Conservation (phyloP, 73 alveolate genomes). For the Paramecium sexaurelia region DNA sequence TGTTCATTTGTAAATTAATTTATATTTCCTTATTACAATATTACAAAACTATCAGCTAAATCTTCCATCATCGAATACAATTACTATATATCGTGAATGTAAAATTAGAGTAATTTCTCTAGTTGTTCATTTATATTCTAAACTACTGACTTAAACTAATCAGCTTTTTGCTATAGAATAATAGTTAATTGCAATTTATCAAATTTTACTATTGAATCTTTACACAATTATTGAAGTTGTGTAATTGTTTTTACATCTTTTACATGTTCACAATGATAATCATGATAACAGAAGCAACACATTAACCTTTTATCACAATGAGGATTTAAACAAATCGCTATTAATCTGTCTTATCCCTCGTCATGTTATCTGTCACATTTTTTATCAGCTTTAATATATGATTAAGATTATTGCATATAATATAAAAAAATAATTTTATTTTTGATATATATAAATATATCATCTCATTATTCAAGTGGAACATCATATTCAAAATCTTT, state of each 20-base stretch:
- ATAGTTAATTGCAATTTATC: not conserved
- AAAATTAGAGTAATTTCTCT: not conserved
- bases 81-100: not conserved
- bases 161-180: not conserved
- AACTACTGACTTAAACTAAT: not conserved
- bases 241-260: not conserved
- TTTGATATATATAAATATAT: not conserved
- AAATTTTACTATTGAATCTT: not conserved
- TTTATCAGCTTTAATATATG: not conserved
- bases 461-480: not conserved
- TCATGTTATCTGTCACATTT: constrained; percentile 2
- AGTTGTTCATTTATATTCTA: not conserved
- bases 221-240: not conserved
- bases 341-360: not conserved
- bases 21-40: not conserved
- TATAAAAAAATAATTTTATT: not conserved
- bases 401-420: not conserved
- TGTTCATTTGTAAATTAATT: not conserved
- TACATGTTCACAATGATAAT: constrained; percentile 19
- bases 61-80: not conserved
- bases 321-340: constrained; percentile 8
- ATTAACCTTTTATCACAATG: constrained; percentile 6
- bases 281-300: constrained; percentile 31
- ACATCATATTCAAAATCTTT: constrained; percentile 15
- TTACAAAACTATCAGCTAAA: not conserved